phyloP scores from a whole-genome alignment of 2,329 filamentous ascomycete species.

The Ambrosiella cleistominuta region DNA sequence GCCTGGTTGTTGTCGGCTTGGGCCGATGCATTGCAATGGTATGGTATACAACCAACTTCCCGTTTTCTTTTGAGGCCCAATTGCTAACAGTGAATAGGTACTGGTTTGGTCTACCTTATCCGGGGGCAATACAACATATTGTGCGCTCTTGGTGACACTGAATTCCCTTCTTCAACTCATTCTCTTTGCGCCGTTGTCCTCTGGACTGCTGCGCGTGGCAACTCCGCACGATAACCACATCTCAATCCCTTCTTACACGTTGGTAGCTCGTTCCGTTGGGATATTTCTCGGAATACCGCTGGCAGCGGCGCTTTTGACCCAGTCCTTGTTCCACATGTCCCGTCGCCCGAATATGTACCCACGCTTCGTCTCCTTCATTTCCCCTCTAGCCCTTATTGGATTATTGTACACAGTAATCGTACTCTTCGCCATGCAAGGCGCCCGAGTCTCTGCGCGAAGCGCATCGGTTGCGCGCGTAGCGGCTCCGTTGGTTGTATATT shows the following conservation, averaged over 20 bases:
- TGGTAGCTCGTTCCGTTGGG: constrained; percentile 62
- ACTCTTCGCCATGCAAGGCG: constrained; percentile 67
- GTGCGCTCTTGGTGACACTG: constrained; percentile 59
- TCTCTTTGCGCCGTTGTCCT: constrained; percentile 50
- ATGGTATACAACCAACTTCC: constrained; percentile 13
- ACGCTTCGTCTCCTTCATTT: constrained; percentile 51
- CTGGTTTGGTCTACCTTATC: constrained; percentile 55
- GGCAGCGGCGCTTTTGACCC: constrained; percentile 59
- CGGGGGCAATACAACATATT: constrained; percentile 64
- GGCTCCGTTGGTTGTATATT: constrained; percentile 69
- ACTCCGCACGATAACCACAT: constrained; percentile 30
- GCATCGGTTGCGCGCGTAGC: constrained; percentile 67
- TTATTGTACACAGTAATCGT: constrained; percentile 76
- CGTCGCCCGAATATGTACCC: constrained; percentile 29
- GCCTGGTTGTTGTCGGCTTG: constrained; percentile 66
- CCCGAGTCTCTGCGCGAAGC: constrained; percentile 63
- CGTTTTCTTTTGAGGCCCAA: background rate
- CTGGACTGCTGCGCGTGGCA: constrained; percentile 44
- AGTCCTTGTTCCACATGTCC: constrained; percentile 19
- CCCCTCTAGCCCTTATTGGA: constrained; percentile 64
- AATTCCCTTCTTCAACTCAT: constrained; percentile 62
- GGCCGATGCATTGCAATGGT: constrained; percentile 84
- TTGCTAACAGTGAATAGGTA: constrained; percentile 20
- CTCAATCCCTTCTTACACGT: constrained; percentile 33
- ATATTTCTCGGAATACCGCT: constrained; percentile 77